These are phyloP conservation scores for Teratosphaeria zuluensis DNA, from an alignment of 2,329 filamentous ascomycete species.

Conservation along the genomic window DNA sequence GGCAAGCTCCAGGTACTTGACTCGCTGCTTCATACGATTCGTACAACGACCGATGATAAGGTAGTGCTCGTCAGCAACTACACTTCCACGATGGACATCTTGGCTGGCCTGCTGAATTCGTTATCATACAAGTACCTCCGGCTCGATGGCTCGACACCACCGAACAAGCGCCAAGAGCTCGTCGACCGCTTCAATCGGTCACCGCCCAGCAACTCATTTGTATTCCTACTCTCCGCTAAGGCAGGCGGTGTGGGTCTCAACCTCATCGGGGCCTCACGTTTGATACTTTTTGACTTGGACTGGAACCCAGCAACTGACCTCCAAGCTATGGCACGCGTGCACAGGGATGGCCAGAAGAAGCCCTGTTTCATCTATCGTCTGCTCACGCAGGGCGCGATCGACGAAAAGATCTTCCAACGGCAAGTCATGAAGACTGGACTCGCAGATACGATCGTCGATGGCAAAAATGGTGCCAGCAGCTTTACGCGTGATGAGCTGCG, in stretches of 20 bases:
- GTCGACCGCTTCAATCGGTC: conserved; percentile 62
- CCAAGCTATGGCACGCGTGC: conserved; percentile 66
- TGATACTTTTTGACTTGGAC: conserved; percentile 64
- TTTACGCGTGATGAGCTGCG: conserved; percentile 58
- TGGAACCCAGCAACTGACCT: conserved; percentile 68
- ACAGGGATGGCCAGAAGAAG: conserved; percentile 60
- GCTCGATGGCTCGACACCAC: conserved; percentile 57
- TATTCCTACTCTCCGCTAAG: conserved; percentile 64
- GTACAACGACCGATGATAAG: conserved; percentile 55
- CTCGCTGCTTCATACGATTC: conserved; percentile 52
- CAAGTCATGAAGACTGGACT: conserved; percentile 63
- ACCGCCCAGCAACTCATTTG: conserved; percentile 48
- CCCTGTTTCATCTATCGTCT: conserved; percentile 62
- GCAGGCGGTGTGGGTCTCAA: conserved; percentile 62
- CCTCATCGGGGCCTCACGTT: conserved; percentile 58
- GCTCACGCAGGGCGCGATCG: conserved; percentile 57
- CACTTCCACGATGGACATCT: conserved; percentile 60
- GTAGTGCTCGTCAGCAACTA: conserved; percentile 70
- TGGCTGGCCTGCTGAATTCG: conserved; percentile 51
- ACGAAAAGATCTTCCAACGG: conserved; percentile 67
- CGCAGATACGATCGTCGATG: conserved; percentile 61
- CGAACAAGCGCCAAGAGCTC: conserved; percentile 54
- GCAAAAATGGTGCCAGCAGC: conserved; percentile 49
- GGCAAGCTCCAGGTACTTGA: conserved; percentile 60
- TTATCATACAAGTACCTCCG: conserved; percentile 55